Conservation (phyloP, 2,329 filamentous ascomycete species). For the Penicillium fuscoglaucum region DNA sequence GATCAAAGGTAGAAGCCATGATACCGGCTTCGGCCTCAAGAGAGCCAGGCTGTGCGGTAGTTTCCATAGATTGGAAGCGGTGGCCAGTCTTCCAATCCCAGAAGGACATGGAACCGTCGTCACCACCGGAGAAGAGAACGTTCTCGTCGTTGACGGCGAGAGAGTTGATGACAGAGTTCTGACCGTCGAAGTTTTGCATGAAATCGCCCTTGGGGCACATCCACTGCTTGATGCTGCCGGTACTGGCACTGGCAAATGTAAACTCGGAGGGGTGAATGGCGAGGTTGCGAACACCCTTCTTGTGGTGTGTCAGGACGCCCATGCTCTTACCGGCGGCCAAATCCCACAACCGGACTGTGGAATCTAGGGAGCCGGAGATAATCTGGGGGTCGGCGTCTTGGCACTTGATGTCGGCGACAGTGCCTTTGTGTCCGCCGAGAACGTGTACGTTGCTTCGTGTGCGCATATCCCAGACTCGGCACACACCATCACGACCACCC, state of each 20-base stretch:
- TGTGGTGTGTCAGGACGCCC: constrained; percentile 95
- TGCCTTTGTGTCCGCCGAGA: constrained; percentile 83
- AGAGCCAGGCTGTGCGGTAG: constrained; percentile 88
- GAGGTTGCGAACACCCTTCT: constrained; percentile 88
- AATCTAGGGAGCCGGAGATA: constrained; percentile 88
- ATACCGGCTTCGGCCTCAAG: constrained; percentile 92
- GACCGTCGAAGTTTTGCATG: constrained; percentile 98
- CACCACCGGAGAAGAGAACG: constrained; percentile 88
- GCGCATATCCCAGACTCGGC: constrained; percentile 97
- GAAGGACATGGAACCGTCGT: constrained; percentile 95
- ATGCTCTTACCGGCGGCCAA: constrained; percentile 94
- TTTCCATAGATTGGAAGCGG: constrained; percentile 85
- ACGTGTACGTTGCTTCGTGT: constrained; percentile 96
- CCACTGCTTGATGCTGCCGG: constrained; percentile 97
- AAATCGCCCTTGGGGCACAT: constrained; percentile 97
- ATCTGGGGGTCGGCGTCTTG: constrained; percentile 97
- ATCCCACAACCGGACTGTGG: constrained; percentile 91
- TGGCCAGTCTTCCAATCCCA: constrained; percentile 99
- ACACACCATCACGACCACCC: constrained; percentile 90
- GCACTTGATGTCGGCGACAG: constrained; percentile 83
- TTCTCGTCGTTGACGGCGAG: constrained; percentile 92
- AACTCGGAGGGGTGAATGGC: constrained; percentile 88
- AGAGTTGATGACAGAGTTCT: constrained; percentile 95
- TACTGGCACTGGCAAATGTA: constrained; percentile 90
- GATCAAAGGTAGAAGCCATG: constrained; percentile 91